Evolutionary conservation across 495 filamentous ascomycete species (phyloP).

Genomic region (Penicillium argentinense): DNA sequence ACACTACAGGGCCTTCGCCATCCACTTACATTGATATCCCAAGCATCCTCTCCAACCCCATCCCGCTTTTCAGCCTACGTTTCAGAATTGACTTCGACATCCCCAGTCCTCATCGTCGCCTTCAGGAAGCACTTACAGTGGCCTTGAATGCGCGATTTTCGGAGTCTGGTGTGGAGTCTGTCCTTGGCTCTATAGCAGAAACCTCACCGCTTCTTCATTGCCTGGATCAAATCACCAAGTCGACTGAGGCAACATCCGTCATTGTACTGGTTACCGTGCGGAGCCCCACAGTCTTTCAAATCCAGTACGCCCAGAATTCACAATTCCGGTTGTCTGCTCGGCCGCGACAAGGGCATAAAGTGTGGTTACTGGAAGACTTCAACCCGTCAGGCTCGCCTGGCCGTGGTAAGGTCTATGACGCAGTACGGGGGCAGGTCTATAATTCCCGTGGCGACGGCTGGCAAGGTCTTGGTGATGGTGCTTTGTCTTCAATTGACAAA

Average conservation of each 20-base stretch:
- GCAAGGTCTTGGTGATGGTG: conserved; percentile 49
- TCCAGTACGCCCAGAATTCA: conserved; percentile 40
- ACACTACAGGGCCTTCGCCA: conserved; percentile 17
- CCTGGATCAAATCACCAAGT: conserved; percentile 49
- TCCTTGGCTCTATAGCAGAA: conserved; percentile 52
- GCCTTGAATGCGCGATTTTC: conserved; percentile 56
- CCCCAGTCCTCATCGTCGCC: conserved; percentile 74
- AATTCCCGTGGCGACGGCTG: conserved; percentile 48
- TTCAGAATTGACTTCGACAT: conserved; percentile 51
- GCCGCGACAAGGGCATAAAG: conserved; percentile 28
- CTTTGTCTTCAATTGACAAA: conserved; percentile 35
- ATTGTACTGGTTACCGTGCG: conserved; percentile 41
- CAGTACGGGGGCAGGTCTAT: conserved; percentile 35
- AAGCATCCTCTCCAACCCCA: conserved; percentile 20
- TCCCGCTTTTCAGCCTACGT: conserved; percentile 30
- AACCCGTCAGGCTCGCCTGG: conserved; percentile 15
- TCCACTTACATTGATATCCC: conserved; percentile 22
- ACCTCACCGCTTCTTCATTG: conserved; percentile 70
- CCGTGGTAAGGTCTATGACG: conserved; percentile 15
- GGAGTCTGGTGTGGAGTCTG: conserved; percentile 51
- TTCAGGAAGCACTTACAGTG: conserved; percentile 61
- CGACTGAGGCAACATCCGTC: conserved; percentile 21
- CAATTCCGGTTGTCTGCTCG: conserved; percentile 38
- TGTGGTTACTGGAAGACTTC: conserved; percentile 45
- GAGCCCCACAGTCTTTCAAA: conserved; percentile 41